Conservation (phyloP, 495 filamentous ascomycete genomes). For the Daldinia caldariorum region DNA sequence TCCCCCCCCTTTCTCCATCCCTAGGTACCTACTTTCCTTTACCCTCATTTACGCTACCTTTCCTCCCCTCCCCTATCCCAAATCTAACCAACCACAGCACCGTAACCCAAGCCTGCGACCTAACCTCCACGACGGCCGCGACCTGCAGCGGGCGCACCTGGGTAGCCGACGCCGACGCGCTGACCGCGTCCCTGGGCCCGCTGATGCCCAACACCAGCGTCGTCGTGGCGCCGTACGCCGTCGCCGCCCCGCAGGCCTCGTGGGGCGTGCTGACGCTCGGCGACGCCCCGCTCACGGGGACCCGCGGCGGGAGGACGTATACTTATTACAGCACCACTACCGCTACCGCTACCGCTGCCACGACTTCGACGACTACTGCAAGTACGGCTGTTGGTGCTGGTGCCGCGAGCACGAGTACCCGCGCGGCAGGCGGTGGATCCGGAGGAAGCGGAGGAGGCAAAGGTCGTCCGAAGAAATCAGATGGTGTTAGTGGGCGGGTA, state of each 20-base stretch:
- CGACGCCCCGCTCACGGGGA: slow-evolving; percentile 40
- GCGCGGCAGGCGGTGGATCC: too few species aligned
- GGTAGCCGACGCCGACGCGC: slow-evolving; percentile 26
- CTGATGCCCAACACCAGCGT: slow-evolving; percentile 43
- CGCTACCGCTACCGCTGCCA: slow-evolving; percentile 12
- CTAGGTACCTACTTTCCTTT: too few species aligned
- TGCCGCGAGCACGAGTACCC: neutral
- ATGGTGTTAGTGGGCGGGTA: too few species aligned
- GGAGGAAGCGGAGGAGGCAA: neutral
- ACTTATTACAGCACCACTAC: slow-evolving; percentile 23
- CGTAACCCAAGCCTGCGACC: slow-evolving; percentile 47
- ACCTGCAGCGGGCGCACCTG: slow-evolving; percentile 54
- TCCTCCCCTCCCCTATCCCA: neutral
- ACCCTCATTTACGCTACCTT: too few species aligned
- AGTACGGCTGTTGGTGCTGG: too few species aligned
- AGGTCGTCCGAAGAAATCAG: neutral
- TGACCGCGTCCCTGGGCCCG: slow-evolving; percentile 33
- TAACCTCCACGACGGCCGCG: slow-evolving; percentile 49
- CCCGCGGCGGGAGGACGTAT: slow-evolving; percentile 37
- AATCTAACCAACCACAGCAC: slow-evolving; percentile 39
- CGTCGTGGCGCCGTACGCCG: slow-evolving; percentile 34
- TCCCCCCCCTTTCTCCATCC: neutral
- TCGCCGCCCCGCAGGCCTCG: slow-evolving; percentile 44
- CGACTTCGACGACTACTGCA: too few species aligned
- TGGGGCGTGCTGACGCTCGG: slow-evolving; percentile 54